These are phyloP conservation scores for Jamesozyma hellenica DNA, from an alignment of 805 yeast species.

Conservation along the genomic window DNA sequence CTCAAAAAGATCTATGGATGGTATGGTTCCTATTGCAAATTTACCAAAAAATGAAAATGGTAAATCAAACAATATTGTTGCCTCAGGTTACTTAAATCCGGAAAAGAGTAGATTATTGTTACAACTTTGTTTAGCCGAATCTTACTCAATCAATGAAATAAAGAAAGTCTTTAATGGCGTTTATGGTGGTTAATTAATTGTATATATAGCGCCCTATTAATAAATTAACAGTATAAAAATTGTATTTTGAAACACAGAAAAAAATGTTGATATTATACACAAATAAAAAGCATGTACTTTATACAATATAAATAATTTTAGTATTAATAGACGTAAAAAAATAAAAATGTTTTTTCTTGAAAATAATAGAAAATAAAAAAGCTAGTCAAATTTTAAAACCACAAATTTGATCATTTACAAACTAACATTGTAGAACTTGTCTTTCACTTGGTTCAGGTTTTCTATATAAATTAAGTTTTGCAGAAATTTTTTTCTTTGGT, in stretches of 20 bases:
- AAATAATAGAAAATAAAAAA: too few relatives aligned
- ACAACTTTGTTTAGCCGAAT: slow-evolving; percentile 43
- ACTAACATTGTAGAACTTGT: too few relatives aligned
- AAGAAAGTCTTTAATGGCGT: slow-evolving; percentile 40
- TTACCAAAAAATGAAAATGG: slow-evolving; percentile 31
- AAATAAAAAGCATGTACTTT: too few relatives aligned
- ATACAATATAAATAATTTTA: too few relatives aligned
- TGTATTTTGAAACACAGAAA: too few relatives aligned
- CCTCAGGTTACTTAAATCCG: slow-evolving; percentile 58
- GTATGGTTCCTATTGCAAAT: slow-evolving; percentile 51
- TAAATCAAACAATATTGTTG: slow-evolving; percentile 36
- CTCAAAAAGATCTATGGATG: slow-evolving; percentile 61
- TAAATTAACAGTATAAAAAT: background rate
- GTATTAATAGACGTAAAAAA: too few relatives aligned
- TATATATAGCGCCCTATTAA: too few relatives aligned
- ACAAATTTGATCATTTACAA: too few relatives aligned
- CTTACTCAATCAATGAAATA: slow-evolving; percentile 33
- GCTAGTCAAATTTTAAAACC: too few relatives aligned
- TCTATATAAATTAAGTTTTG: background rate
- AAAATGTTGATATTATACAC: too few relatives aligned
- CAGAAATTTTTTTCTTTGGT: background rate
- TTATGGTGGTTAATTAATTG: slow-evolving; percentile 36
- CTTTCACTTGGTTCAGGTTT: background rate
- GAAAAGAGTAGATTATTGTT: slow-evolving; percentile 51
- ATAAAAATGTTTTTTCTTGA: too few relatives aligned